phyloP scores from a whole-genome alignment of 2,329 filamentous ascomycete genomes.

The Aureobasidium sp. region DNA sequence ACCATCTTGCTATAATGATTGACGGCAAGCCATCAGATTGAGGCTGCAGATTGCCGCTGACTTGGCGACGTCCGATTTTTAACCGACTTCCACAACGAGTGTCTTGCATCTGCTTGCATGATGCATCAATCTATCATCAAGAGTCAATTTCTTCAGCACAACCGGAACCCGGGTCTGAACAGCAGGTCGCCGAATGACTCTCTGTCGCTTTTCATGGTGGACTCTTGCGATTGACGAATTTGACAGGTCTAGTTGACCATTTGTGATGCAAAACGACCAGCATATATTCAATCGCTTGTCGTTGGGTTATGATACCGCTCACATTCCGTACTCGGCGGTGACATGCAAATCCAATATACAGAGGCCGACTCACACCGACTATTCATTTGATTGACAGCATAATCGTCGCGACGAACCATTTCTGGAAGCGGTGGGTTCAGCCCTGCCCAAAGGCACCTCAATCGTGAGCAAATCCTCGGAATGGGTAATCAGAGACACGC shows the following conservation, averaged over 20 bases:
- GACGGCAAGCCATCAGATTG: neutral
- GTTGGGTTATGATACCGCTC: neutral
- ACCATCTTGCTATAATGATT: neutral
- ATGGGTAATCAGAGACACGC: neutral
- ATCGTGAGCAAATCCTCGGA: neutral
- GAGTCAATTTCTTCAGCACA: neutral
- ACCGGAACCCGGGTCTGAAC: neutral
- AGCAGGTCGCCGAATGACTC: neutral
- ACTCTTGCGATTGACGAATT: neutral
- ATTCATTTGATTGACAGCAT: neutral
- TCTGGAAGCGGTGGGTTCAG: neutral
- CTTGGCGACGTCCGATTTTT: neutral
- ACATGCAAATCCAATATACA: neutral
- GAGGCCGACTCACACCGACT: neutral
- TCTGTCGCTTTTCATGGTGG: too few species aligned
- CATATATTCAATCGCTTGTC: neutral
- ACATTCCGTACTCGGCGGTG: neutral
- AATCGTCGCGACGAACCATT: neutral
- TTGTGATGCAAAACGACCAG: too few species aligned
- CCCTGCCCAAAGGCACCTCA: neutral
- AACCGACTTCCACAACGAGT: constrained; percentile 7
- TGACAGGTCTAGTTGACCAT: neutral
- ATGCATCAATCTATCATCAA: neutral
- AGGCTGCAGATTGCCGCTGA: constrained; percentile 7
- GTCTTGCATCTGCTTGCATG: constrained; percentile 9